A percentile compares a stretch with the other conserved stretches of the same genome.
Conservation (phyloP, 2,329 filamentous ascomycete genomes). For the Calycina marina region DNA sequence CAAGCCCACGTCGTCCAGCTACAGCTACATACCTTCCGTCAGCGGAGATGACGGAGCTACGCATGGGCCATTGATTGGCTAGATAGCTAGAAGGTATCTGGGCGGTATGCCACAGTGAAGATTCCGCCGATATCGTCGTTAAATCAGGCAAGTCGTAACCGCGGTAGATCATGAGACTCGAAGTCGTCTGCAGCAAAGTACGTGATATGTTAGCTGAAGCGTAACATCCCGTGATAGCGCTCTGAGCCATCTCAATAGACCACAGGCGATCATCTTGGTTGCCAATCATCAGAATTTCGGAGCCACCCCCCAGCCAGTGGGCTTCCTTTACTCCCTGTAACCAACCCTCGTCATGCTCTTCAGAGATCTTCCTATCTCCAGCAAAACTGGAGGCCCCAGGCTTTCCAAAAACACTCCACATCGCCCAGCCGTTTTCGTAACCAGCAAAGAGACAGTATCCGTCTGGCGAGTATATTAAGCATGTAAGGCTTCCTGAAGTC, state of each 20-base stretch:
- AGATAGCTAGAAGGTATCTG: conserved; percentile 77
- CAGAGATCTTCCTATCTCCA: conserved; percentile 47
- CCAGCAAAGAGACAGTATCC: conserved; percentile 93
- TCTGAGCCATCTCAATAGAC: conserved; percentile 83
- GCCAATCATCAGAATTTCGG: conserved; percentile 65
- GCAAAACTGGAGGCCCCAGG: conserved; percentile 72
- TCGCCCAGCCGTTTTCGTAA: conserved; percentile 85
- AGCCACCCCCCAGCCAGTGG: conserved; percentile 77
- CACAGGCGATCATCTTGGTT: conserved; percentile 65
- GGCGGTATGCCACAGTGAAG: conserved; percentile 88
- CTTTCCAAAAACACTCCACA: conserved; percentile 96
- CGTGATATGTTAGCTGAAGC: conserved; percentile 81
- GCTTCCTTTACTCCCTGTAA: conserved; percentile 64
- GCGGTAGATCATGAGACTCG: conserved; percentile 80
- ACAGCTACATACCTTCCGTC: conserved; percentile 92
- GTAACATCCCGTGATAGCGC: conserved; percentile 84
- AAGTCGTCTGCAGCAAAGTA: conserved; percentile 76
- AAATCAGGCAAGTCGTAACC: conserved; percentile 86
- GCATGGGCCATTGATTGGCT: conserved; percentile 85
- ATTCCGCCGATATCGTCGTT: conserved; percentile 81
- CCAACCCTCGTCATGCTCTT: conserved; percentile 66
- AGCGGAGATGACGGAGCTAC: conserved; percentile 71
- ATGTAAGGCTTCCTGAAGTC: conserved; percentile 57
- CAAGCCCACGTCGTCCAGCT: conserved; percentile 82
- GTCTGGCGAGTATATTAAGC: conserved; percentile 78